Evolutionary conservation across 768 basidiomycete species (phyloP), one percentile per base, ranked within the genome.

Genomic region (Gymnopilus dilepis): DNA sequence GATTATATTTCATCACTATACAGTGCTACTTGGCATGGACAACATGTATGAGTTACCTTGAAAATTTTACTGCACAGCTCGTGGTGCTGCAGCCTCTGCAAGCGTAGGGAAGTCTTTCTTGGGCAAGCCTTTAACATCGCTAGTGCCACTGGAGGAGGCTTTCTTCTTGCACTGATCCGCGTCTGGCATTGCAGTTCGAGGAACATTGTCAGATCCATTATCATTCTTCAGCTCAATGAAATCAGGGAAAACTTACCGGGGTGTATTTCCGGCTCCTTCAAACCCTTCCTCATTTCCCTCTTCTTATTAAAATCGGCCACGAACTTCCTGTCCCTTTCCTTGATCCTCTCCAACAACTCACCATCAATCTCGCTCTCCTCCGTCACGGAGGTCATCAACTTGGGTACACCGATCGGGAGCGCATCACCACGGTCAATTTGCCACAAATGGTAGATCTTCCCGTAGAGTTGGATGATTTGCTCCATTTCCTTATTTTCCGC

Each of bases 401-500:
- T 65, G 8, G 64, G 61, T 53, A 48, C 52, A 11, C 64, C 64
- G 1, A 68, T 4, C 64, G 60, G 43, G 37, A 54, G 52, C 37
- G 22, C 22, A 40, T 54, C 52, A 12, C 48, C 48, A 15, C 52
- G 58, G 34, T 67, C 66, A 22, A 67, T 55, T 50, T 67, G 66
- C 66, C 66, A 67, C 26, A 60, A 58, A 43, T 65, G 63, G 52
- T 57, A 67, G 17, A 59, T 61, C 58, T 67, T 67, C 1, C 66
- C 66, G 26, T 67, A 67, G 4, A 64, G 24, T 51, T 57, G 41
- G 26, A 67, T 63, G 22, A 67, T 37, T 40, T 65, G 34, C 45
- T 62, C 63, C 66, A 67, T 67, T 40, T 62, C 66, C 5, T 58
- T 62, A 30, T 45, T 63, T 33, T 67, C 66, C 6, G 63, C 63